These are phyloP conservation scores for Coemansia umbellata DNA, from an alignment of 192 early-diverging fungal species.

Conservation along the genomic window DNA sequence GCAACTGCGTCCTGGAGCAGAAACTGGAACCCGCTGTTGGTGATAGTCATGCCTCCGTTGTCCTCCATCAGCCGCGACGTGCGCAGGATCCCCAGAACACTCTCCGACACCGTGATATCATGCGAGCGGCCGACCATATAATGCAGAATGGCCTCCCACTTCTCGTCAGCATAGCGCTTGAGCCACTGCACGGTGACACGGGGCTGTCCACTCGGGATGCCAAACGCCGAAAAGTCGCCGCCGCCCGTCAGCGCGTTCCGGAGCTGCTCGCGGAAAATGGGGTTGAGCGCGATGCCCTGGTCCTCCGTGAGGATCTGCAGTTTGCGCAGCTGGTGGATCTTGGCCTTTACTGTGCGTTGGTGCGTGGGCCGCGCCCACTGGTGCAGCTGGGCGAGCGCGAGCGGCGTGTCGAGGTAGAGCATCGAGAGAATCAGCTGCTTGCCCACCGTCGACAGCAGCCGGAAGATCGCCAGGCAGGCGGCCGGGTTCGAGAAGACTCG, in stretches of 20 bases:
- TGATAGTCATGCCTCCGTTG: constrained; percentile 54
- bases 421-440: constrained; percentile 89
- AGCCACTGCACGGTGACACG: constrained; percentile 67
- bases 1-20: constrained; percentile 88
- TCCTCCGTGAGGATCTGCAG: constrained; percentile 67
- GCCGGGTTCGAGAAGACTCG: constrained; percentile 84
- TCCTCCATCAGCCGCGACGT: constrained; percentile 71
- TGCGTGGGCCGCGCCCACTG: constrained; percentile 54
- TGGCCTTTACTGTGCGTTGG: constrained; percentile 57
- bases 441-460: constrained; percentile 80
- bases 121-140: constrained; percentile 86
- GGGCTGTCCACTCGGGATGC: constrained; percentile 65
- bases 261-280: constrained; percentile 64
- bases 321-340: constrained; percentile 65
- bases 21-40: constrained; percentile 97
- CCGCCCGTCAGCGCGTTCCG: constrained; percentile 71
- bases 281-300: constrained; percentile 57
- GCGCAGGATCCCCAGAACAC: constrained; percentile 70
- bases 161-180: constrained; percentile 72
- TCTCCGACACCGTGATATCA: constrained; percentile 55
- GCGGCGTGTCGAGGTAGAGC: constrained; percentile 66
- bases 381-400: constrained; percentile 59
- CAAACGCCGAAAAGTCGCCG: constrained; percentile 84
- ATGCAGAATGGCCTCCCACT: constrained; percentile 92
- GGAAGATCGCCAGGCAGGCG: constrained; percentile 88